Percentiles rank a stretch among this genome's conserved stretches.
These are phyloP conservation scores for Verticillium nubilum DNA, from an alignment of 2,329 filamentous ascomycete genomes.

Conservation along the genomic window DNA sequence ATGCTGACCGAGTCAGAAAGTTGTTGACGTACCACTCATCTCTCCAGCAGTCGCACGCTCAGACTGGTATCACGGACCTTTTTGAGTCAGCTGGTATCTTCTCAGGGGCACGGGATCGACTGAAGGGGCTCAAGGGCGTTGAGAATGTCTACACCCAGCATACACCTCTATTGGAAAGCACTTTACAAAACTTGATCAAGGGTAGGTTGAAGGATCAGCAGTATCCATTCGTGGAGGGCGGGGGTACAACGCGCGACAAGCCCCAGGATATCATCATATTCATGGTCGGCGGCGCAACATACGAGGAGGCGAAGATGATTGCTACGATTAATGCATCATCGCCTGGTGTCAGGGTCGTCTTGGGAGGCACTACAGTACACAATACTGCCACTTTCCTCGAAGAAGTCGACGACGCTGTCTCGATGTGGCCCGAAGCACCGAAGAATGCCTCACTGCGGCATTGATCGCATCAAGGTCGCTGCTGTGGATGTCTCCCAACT, in stretches of 20 bases:
- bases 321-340: constrained; percentile 90
- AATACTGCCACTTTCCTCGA: constrained; percentile 86
- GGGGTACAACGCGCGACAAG: constrained; percentile 83
- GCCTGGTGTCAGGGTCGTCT: constrained; percentile 80
- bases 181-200: constrained; percentile 88
- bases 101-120: constrained; percentile 76
- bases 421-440: constrained; percentile 71
- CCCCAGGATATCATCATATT: constrained; percentile 96
- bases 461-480: not conserved
- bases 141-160: constrained; percentile 99
- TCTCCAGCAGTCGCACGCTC: constrained; percentile 70
- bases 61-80: constrained; percentile 78
- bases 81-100: constrained; percentile 93
- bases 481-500: too few species aligned
- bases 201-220: constrained; percentile 79
- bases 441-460: not conserved
- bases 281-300: constrained; percentile 88
- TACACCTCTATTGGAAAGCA: constrained; percentile 79
- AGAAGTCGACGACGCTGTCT: constrained; percentile 85
- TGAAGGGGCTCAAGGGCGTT: constrained; percentile 93
- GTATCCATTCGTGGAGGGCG: constrained; percentile 90
- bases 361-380: constrained; percentile 83
- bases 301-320: constrained; percentile 94
- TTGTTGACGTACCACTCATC: constrained; percentile 82
- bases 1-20: constrained; percentile 75